phyloP scores from a whole-genome alignment of 2,329 filamentous ascomycete species.

The Venturia effusa region DNA sequence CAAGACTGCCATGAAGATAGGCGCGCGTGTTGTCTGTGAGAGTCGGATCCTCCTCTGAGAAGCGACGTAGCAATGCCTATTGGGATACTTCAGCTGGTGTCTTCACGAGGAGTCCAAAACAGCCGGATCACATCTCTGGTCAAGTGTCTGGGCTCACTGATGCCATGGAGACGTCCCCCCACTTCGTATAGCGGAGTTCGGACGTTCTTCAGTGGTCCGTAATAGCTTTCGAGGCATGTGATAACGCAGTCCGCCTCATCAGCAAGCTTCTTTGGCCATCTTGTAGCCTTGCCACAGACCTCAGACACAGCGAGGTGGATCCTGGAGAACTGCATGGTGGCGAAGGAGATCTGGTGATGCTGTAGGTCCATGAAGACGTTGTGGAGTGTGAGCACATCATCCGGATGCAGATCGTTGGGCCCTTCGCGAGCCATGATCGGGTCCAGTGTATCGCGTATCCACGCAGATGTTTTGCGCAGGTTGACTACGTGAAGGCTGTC shows the following conservation, averaged over 20 bases:
- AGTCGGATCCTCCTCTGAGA: constrained; percentile 22
- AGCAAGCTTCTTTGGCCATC: constrained; percentile 35
- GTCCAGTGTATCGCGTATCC: constrained; percentile 39
- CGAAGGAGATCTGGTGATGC: constrained; percentile 2
- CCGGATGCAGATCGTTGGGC: constrained; percentile 29
- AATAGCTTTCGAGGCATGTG: constrained; percentile 15
- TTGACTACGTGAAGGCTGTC: constrained; percentile 17
- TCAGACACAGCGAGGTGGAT: constrained; percentile 35
- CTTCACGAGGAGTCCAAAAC: constrained; percentile 7
- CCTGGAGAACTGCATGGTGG: constrained; percentile 28
- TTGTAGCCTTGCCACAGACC: constrained; percentile 33
- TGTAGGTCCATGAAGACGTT: constrained; percentile 24
- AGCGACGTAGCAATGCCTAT: constrained; percentile 25
- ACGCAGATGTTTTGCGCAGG: constrained; percentile 27
- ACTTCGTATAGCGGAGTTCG: constrained; percentile 31
- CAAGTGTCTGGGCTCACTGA: constrained; percentile 27
- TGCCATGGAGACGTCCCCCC: constrained; percentile 32
- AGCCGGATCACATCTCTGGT: constrained; percentile 25
- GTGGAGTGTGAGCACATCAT: constrained; percentile 34
- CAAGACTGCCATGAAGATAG: constrained; percentile 29
- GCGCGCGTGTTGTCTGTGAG: constrained; percentile 21
- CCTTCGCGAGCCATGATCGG: constrained; percentile 34
- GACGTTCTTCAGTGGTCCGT: constrained; percentile 27
- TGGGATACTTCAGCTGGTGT: background rate
- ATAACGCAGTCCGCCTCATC: constrained; percentile 29